Evolutionary conservation across 1,284 basidiomycete genomes (phyloP).

Genomic region (Puccinia sorghi): DNA sequence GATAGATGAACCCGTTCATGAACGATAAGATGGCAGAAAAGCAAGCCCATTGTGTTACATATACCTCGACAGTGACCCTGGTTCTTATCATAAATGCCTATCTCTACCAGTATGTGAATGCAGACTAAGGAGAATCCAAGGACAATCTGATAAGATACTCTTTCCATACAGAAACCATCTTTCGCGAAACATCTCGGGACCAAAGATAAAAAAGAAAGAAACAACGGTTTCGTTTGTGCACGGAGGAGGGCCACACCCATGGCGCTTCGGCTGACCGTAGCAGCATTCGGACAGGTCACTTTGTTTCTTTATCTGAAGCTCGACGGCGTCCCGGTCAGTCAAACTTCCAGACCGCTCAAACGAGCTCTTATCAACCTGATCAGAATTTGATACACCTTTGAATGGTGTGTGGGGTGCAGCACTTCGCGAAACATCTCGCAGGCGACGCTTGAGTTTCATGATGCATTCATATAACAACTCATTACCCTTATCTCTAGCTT

Average conservation of each 20-base stretch:
- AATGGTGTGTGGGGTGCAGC: background rate
- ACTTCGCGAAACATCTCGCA: background rate
- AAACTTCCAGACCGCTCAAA: no score
- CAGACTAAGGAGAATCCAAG: background rate
- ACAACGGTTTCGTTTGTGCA: background rate
- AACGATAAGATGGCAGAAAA: background rate
- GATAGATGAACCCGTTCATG: background rate
- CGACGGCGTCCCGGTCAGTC: no score
- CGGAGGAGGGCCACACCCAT: background rate
- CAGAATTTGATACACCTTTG: background rate
- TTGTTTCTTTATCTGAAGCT: conserved; percentile 1
- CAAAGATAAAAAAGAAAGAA: no score
- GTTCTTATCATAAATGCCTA: background rate
- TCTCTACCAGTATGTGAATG: background rate
- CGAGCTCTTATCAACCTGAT: background rate
- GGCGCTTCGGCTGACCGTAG: no score
- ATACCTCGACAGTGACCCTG: background rate
- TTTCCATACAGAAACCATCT: background rate
- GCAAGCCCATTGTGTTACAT: background rate
- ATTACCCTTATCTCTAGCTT: background rate
- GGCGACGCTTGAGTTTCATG: background rate
- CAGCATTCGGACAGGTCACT: no score
- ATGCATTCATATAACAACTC: background rate
- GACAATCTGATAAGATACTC: conserved; percentile 16
- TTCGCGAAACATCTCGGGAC: conserved; percentile 8